Evolutionary conservation across 352 stramenopile species (phyloP).

Genomic region (Pythium rishiriense): DNA sequence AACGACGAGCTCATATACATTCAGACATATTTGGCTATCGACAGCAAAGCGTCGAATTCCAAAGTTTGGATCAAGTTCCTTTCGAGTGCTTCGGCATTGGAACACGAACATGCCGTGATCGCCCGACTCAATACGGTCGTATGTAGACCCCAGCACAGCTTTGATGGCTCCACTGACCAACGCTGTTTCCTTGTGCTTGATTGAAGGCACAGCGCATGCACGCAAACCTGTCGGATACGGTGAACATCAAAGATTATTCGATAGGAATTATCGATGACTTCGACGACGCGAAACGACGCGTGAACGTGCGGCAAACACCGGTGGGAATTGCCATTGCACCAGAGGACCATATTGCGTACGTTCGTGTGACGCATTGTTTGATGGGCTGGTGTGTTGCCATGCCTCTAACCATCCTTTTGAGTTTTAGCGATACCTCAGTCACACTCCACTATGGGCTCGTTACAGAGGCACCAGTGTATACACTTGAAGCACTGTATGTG

Average conservation of each 20-base stretch:
- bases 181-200: background rate
- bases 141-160: constrained; percentile 4
- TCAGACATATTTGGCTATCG: constrained; percentile 56
- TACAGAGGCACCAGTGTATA: constrained; percentile 54
- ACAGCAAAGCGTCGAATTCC: constrained; percentile 42
- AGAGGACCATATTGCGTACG: constrained; percentile 59
- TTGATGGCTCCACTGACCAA: background rate
- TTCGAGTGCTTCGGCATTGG: constrained; percentile 31
- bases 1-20: constrained; percentile 40
- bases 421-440: constrained; percentile 42
- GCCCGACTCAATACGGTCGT: constrained; percentile 44
- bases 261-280: constrained; percentile 44
- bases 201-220: constrained; percentile 14
- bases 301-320: constrained; percentile 35
- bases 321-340: constrained; percentile 26
- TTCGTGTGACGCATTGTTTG: background rate
- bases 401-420: background rate
- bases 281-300: constrained; percentile 55
- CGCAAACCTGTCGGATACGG: background rate
- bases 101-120: constrained; percentile 47
- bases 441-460: constrained; percentile 60
- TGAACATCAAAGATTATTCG: constrained; percentile 27
- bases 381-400: background rate
- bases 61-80: constrained; percentile 71
- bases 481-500: constrained; percentile 34